Evolutionary conservation across 148 eudicot genomes (phyloP).

Genomic region (Chenopodium album): DNA sequence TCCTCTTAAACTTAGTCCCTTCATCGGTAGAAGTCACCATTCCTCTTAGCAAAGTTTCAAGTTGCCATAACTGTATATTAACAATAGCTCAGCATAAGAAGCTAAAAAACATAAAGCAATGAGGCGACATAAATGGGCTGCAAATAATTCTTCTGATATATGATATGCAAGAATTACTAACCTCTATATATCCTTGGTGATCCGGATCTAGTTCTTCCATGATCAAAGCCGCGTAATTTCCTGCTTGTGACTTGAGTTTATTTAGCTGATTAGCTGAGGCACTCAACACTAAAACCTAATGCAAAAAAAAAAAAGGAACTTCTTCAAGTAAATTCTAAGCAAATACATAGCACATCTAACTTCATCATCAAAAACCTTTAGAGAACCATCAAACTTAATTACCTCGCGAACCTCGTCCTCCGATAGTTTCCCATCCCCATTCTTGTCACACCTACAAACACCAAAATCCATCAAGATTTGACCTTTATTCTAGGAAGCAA

Average conservation of each 20-base stretch:
- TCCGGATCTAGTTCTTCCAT: constrained; percentile 99
- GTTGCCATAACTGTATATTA: constrained; percentile 83
- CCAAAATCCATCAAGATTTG: constrained; percentile 19
- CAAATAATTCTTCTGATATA: neutral
- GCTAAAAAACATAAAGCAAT: neutral
- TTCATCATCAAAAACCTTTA: neutral
- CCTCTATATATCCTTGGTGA: constrained; percentile 83
- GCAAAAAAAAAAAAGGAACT: neutral
- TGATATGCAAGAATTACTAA: constrained; percentile 14
- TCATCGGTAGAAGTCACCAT: constrained; percentile 59
- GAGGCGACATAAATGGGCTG: neutral
- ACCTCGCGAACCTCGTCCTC: constrained; percentile 96
- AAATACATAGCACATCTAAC: neutral
- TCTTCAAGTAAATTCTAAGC: constrained; percentile 7
- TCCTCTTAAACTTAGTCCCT: constrained; percentile 35
- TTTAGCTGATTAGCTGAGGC: constrained; percentile 88
- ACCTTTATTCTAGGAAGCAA: neutral
- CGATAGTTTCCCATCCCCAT: constrained; percentile 89
- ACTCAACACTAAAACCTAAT: constrained; percentile 79
- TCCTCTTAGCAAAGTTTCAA: constrained; percentile 76
- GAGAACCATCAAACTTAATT: neutral
- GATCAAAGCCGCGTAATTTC: constrained; percentile 78
- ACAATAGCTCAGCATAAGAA: neutral
- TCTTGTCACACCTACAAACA: constrained; percentile 83
- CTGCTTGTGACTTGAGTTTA: constrained; percentile 77